Base-by-base conservation (phyloP, 768 basidiomycete species). In the Roridomyces roridus region DNA sequence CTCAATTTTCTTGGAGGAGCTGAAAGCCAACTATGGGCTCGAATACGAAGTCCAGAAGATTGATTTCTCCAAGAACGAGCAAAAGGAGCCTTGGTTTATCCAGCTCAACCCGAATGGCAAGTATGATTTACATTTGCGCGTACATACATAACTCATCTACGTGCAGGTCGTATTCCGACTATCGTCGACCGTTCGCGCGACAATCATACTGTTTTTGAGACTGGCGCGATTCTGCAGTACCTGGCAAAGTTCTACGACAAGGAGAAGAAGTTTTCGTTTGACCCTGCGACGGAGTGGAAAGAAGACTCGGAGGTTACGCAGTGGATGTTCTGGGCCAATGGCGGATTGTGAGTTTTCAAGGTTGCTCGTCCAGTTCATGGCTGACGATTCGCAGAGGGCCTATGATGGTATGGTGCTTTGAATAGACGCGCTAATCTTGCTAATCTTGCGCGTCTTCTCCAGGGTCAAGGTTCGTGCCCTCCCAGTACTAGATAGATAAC, bases 1-100 rank as follows among this genome's bases (percentile, higher is more conserved):
- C n/a, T 79, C 82, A 1, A 72, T 82, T 47, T 73, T 81, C 44
- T 77, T 87, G n/a, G 86, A 88, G 65, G 88, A 89, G 65, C 80
- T 89, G 15, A 73, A 68, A 48, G 59, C 67, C 0, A 67, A 68
- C 4, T 78, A 79, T 50, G 77, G 76, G 15, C 60, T 72, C 4
- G 70, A 72, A 11, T 76, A 77, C 49, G 72, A 73, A 74, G 61
- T 51, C 35, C 61, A 64, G 7, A 62, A 59, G 41, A 65, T 67
- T 40, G 37, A 51, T 18, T 17, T 69, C 7, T 60, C 59, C 5
- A 54, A 60, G 55, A 65, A 55, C 34, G 51, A 44, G 34, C 67
- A 70, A 51, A 74, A 74, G 57, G 65, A 68, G 45, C 67, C 67
- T 6, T 75, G 72, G 72, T 76, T 70, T 64, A 57, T 75, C 50